Evolutionary conservation across 768 basidiomycete genomes (phyloP).

Genomic region (Guyanaporus albipodus): DNA sequence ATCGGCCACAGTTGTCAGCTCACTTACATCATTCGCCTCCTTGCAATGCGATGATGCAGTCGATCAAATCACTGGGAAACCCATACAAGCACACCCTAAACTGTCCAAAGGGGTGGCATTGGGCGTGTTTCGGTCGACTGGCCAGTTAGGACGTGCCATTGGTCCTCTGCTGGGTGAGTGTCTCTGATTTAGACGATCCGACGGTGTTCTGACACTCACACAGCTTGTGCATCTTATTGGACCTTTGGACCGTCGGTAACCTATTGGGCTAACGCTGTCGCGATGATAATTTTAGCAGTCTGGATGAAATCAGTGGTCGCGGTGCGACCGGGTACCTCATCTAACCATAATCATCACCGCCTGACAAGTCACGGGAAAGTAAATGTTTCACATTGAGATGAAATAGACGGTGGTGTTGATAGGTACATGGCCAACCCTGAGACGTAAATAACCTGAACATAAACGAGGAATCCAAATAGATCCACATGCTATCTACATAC

Average conservation of each 20-base stretch:
- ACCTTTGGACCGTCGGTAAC: slow-evolving; percentile 79
- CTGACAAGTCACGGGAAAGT: background rate
- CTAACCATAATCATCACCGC: slow-evolving; percentile 13
- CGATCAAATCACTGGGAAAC: slow-evolving; percentile 55
- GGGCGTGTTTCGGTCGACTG: slow-evolving; percentile 85
- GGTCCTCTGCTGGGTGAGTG: slow-evolving; percentile 83
- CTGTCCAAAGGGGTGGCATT: slow-evolving; percentile 82
- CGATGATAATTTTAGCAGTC: slow-evolving; percentile 58
- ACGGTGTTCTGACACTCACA: slow-evolving; percentile 5
- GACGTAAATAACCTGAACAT: slow-evolving; percentile 12
- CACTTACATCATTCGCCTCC: slow-evolving; percentile 87
- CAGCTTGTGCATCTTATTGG: slow-evolving; percentile 90
- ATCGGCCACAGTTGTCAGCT: slow-evolving; percentile 91
- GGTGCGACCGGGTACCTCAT: slow-evolving; percentile 1
- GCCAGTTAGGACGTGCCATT: slow-evolving; percentile 89
- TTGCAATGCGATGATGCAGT: slow-evolving; percentile 80
- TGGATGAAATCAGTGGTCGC: slow-evolving; percentile 51
- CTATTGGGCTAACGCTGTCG: slow-evolving; percentile 59
- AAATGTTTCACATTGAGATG: slow-evolving; percentile 5
- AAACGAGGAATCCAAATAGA: slow-evolving; percentile 12
- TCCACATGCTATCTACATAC: slow-evolving; percentile 17
- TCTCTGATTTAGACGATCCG: background rate
- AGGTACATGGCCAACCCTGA: background rate
- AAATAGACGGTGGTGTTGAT: background rate
- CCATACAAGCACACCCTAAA: slow-evolving; percentile 52